Conservation (phyloP, 2,329 filamentous ascomycete genomes). For the Penicillium sp. region DNA sequence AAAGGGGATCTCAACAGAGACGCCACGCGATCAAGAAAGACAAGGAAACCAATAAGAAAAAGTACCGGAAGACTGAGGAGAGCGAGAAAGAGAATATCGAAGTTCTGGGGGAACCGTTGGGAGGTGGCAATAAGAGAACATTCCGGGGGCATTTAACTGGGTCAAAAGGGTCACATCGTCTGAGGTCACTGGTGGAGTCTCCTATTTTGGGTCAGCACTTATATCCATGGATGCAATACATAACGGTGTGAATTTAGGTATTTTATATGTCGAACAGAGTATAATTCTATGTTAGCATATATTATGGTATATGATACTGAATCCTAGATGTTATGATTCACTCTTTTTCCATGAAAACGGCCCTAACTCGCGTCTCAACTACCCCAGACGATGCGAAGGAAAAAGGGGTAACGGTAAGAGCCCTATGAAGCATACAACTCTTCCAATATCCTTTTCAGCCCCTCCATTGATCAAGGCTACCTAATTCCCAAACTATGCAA, state of each 20-base stretch:
- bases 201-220: constrained; percentile 9
- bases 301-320: background rate
- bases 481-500: background rate
- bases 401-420: background rate
- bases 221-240: too few species aligned
- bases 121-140: constrained; percentile 13
- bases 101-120: constrained; percentile 7
- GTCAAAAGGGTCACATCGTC: background rate
- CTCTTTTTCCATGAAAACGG: background rate
- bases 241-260: too few species aligned
- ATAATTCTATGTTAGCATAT: too few species aligned
- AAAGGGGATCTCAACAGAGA: constrained; percentile 4
- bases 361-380: background rate
- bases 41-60: constrained; percentile 15
- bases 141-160: background rate
- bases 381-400: background rate
- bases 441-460: too few species aligned
- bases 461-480: too few species aligned
- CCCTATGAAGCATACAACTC: background rate
- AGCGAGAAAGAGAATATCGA: constrained; percentile 9
- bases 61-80: constrained; percentile 17
- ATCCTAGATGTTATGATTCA: too few species aligned
- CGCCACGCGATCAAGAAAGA: constrained; percentile 18
- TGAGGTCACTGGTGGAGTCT: constrained; percentile 9
- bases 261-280: too few species aligned